Conservation (phyloP, 176 grass and related monocot genomes). For the Elaeis guineensis region DNA sequence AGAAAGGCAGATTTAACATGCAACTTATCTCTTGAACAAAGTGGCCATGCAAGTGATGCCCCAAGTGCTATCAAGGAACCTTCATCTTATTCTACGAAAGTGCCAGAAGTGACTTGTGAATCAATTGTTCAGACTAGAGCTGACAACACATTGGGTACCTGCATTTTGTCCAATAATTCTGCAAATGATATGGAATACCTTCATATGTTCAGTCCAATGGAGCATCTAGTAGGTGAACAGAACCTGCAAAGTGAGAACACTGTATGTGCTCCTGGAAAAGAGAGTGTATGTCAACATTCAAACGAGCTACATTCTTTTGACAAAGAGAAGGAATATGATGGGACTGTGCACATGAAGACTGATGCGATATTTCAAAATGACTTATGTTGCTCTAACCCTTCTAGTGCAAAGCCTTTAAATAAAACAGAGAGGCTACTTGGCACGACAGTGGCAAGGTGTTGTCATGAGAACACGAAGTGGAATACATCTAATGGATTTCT, state of each 20-base stretch:
- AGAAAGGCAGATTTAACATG: neutral
- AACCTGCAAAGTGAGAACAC: slow-evolving; percentile 1
- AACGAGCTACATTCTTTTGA: no score
- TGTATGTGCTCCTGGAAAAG: no score
- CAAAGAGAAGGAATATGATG: neutral
- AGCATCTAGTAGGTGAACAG: slow-evolving; percentile 22
- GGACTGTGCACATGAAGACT: neutral
- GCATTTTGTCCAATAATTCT: slow-evolving; percentile 5
- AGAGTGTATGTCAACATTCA: no score
- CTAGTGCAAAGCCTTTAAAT: slow-evolving; percentile 21
- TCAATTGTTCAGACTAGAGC: slow-evolving; percentile 10
- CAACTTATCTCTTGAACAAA: neutral
- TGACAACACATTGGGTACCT: neutral
- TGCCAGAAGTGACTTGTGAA: slow-evolving; percentile 4
- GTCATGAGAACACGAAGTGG: slow-evolving; percentile 26
- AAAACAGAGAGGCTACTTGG: slow-evolving; percentile 14
- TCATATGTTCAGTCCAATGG: neutral
- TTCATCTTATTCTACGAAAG: slow-evolving; percentile 9
- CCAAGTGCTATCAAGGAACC: slow-evolving; percentile 14
- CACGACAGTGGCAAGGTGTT: slow-evolving; percentile 12
- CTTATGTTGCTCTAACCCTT: neutral
- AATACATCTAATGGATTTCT: slow-evolving; percentile 43
- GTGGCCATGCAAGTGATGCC: slow-evolving; percentile 16
- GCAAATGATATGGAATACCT: slow-evolving; percentile 1
- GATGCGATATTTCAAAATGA: slow-evolving; percentile 10